phyloP scores from a whole-genome alignment of 768 basidiomycete species.

The Trametes elegans region DNA sequence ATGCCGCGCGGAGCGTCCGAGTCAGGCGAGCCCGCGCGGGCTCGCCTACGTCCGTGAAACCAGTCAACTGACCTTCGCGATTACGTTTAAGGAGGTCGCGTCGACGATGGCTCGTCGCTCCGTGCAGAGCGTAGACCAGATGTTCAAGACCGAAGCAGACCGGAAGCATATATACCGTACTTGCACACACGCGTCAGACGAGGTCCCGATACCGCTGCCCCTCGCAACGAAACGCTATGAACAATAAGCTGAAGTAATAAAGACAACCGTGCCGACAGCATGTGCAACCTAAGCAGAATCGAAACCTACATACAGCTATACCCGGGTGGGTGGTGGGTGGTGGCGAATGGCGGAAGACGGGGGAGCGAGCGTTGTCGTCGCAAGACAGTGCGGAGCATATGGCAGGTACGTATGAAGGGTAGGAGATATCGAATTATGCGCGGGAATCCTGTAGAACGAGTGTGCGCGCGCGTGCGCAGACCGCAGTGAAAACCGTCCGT shows the following conservation, averaged over 20 bases:
- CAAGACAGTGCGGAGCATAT: no score
- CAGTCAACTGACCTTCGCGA: no score
- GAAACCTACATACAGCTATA: no score
- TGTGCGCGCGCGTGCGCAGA: neutral
- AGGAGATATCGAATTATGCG: constrained; percentile 6
- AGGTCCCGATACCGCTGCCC: neutral
- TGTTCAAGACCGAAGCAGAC: no score
- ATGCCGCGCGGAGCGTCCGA: no score
- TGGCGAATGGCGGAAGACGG: neutral
- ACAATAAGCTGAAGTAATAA: constrained; percentile 20
- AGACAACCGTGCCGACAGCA: neutral
- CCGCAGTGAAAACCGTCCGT: neutral
- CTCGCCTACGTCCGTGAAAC: no score
- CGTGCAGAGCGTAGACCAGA: no score
- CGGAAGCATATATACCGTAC: neutral
- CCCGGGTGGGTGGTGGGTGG: neutral
- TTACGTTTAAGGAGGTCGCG: no score
- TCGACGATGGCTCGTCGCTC: no score
- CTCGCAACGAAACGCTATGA: constrained; percentile 1
- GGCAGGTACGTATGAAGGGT: no score
- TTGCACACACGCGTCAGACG: neutral
- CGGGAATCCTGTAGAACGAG: constrained; percentile 4
- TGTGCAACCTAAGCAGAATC: neutral
- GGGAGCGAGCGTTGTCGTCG: no score
- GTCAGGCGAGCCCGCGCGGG: no score